Percentiles rank a stretch among this genome's conserved stretches.
phyloP scores from a whole-genome alignment of 2,329 filamentous ascomycete species.

The Colletotrichum sp. region DNA sequence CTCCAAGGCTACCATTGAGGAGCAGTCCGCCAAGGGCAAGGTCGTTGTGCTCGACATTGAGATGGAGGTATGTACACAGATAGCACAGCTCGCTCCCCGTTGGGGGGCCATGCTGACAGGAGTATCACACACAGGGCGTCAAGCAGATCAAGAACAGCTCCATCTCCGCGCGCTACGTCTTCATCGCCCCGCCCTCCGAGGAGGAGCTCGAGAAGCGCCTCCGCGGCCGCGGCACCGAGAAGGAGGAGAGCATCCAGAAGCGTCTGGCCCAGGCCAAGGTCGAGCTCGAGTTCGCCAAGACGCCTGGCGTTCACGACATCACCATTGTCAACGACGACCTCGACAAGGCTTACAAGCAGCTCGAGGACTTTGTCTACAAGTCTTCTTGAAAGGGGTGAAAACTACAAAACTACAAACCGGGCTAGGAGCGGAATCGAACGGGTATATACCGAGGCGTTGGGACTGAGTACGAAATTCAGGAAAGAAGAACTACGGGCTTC shows the following conservation, averaged over 20 bases:
- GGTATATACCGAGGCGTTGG: not conserved
- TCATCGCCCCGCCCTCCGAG: slow-evolving; percentile 80
- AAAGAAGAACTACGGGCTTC: not conserved
- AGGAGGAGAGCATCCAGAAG: slow-evolving; percentile 72
- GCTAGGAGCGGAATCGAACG: not conserved
- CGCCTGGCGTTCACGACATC: slow-evolving; percentile 57
- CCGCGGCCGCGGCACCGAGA: slow-evolving; percentile 78
- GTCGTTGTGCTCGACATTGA: slow-evolving; percentile 93
- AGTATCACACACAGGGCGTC: slow-evolving; percentile 60
- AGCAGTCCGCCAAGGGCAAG: slow-evolving; percentile 71
- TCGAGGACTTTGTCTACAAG: slow-evolving; percentile 55
- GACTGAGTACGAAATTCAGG: not conserved
- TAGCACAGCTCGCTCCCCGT: not conserved
- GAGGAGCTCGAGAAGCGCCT: slow-evolving; percentile 77
- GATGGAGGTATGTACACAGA: slow-evolving; percentile 72
- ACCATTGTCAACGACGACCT: slow-evolving; percentile 48
- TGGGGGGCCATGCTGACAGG: not conserved
- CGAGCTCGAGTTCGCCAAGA: slow-evolving; percentile 76
- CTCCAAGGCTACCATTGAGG: slow-evolving; percentile 77
- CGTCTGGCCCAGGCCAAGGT: slow-evolving; percentile 73
- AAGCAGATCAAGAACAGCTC: slow-evolving; percentile 86
- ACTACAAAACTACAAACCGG: not conserved
- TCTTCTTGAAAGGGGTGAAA: not conserved
- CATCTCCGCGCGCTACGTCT: slow-evolving; percentile 80
- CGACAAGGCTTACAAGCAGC: slow-evolving; percentile 54